These are phyloP conservation scores for Colletotrichum tropicale DNA, from an alignment of 2,329 filamentous ascomycete genomes.

Conservation along the genomic window DNA sequence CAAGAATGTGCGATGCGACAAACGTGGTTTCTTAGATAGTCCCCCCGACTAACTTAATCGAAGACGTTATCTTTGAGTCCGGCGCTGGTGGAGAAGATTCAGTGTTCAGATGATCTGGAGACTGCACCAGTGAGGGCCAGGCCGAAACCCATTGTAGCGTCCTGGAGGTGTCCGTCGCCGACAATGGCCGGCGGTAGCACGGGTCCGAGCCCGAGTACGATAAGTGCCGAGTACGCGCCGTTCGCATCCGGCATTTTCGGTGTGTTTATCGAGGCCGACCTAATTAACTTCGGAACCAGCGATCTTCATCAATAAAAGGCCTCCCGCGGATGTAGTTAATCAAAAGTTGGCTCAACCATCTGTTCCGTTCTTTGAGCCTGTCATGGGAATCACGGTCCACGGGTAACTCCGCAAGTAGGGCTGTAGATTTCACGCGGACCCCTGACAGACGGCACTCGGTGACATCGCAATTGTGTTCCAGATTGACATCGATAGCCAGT, in stretches of 20 bases:
- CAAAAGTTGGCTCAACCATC: background rate
- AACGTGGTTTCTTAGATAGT: background rate
- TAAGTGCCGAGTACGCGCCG: background rate
- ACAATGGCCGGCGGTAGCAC: background rate
- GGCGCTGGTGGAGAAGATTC: background rate
- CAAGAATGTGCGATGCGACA: fast-evolving
- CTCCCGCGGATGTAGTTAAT: background rate
- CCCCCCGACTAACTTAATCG: background rate
- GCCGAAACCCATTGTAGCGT: background rate
- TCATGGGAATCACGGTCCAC: fast-evolving
- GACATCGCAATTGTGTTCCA: background rate
- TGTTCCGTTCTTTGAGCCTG: background rate
- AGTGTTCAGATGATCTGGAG: background rate
- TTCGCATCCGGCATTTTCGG: background rate
- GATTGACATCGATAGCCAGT: background rate
- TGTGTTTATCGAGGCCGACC: background rate
- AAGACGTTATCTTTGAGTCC: background rate
- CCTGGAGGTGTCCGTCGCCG: background rate
- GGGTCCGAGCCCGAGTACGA: background rate
- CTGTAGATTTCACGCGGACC: background rate
- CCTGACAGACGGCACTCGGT: background rate
- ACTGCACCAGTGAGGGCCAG: background rate
- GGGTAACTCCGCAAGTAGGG: background rate
- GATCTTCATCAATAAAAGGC: background rate
- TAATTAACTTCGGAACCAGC: background rate